A percentile compares a stretch with the other conserved stretches of the same genome.
phyloP scores from a whole-genome alignment of 805 yeast genomes.

The Candida incommunis region DNA sequence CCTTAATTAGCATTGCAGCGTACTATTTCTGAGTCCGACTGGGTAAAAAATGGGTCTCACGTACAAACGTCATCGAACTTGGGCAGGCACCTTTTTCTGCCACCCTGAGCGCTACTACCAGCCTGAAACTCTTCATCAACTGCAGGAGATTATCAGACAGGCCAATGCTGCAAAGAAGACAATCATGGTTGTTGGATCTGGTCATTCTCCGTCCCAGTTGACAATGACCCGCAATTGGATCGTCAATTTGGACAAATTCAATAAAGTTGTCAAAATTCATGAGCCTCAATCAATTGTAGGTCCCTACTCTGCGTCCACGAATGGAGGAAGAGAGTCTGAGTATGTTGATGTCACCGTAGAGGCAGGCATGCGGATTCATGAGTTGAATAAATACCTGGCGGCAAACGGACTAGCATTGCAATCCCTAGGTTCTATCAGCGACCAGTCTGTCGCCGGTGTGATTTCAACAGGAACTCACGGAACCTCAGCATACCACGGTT shows the following conservation, averaged over 20 bases:
- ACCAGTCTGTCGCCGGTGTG: conserved; percentile 89
- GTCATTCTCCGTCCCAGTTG: conserved; percentile 87
- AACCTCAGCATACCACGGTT: conserved; percentile 82
- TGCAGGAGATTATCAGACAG: conserved; percentile 45
- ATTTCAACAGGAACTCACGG: conserved; percentile 97
- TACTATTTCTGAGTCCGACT: too few species aligned
- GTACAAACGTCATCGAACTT: conserved; percentile 38
- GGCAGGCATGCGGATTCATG: conserved; percentile 73
- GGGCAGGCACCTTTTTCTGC: conserved; percentile 86
- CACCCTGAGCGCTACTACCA: conserved; percentile 67
- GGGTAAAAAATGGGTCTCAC: background rate
- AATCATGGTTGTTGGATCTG: conserved; percentile 77
- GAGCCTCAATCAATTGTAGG: background rate
- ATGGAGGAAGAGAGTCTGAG: conserved; percentile 42
- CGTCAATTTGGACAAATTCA: conserved; percentile 67
- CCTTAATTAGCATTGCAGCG: too few species aligned
- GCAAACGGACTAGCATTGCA: conserved; percentile 64
- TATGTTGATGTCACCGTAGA: conserved; percentile 89
- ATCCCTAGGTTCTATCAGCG: conserved; percentile 85
- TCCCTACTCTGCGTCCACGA: conserved; percentile 19
- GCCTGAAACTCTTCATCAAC: conserved; percentile 58
- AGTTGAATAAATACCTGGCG: conserved; percentile 55
- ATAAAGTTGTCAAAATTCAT: conserved; percentile 33
- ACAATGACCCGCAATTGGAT: conserved; percentile 85
- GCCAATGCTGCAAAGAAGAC: conserved; percentile 52